A percentile compares a stretch with the other conserved stretches of the same genome.
Evolutionary conservation across 176 grass and related monocot species (phyloP).

Genomic region (Cenchrus fungigraminus): DNA sequence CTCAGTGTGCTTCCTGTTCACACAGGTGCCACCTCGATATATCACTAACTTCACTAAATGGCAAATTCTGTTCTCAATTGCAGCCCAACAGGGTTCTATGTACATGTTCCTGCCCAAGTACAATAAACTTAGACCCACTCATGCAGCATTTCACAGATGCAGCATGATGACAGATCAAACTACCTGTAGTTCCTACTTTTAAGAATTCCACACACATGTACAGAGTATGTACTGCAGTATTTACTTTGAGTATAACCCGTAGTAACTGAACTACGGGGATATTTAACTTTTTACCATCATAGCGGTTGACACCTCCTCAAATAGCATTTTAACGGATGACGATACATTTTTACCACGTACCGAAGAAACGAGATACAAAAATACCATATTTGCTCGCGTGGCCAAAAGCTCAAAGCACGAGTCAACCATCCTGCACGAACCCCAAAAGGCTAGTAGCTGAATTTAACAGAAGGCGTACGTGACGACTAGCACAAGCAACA

Average conservation of each 20-base stretch:
- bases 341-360: too few relatives aligned
- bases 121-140: background rate
- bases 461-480: background rate
- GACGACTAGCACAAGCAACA: conserved; percentile 22
- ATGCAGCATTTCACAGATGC: background rate
- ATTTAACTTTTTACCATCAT: too few relatives aligned
- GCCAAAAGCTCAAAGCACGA: conserved; percentile 1
- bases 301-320: too few relatives aligned
- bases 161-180: background rate
- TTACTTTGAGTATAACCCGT: background rate
- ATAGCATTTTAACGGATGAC: too few relatives aligned
- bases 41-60: conserved; percentile 2
- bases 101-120: background rate
- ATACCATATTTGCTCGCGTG: too few relatives aligned
- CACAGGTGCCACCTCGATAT: background rate
- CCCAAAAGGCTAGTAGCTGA: conserved; percentile 11
- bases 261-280: background rate
- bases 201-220: background rate
- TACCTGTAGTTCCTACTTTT: background rate
- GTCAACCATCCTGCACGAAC: conserved; percentile 29
- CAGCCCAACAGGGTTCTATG: background rate
- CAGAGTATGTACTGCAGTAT: background rate
- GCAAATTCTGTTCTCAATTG: background rate
- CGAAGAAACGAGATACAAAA: too few relatives aligned
- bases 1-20: background rate